Percentiles rank a stretch among this genome's conserved stretches.
phyloP scores from a whole-genome alignment of 495 filamentous ascomycete genomes.

The Penicillium silybi region DNA sequence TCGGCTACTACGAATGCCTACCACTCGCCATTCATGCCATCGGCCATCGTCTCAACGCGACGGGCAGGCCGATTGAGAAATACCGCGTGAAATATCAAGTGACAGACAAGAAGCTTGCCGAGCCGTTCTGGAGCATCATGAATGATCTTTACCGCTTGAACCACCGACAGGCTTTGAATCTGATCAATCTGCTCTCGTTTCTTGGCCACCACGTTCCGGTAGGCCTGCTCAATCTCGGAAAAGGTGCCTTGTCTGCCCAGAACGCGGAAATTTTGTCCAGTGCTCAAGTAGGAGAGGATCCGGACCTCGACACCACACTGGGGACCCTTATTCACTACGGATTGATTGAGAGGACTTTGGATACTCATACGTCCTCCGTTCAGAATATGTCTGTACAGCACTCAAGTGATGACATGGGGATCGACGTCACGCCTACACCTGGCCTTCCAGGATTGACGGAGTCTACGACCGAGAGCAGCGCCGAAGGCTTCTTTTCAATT shows the following conservation, averaged over 20 bases:
- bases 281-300: slow-evolving; percentile 47
- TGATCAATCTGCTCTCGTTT: slow-evolving; percentile 72
- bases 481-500: slow-evolving; percentile 38
- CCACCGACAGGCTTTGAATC: slow-evolving; percentile 60
- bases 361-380: slow-evolving; percentile 38
- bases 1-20: slow-evolving; percentile 64
- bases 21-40: slow-evolving; percentile 78
- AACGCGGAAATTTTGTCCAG: slow-evolving; percentile 48
- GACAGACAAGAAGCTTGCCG: slow-evolving; percentile 62
- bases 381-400: slow-evolving; percentile 27
- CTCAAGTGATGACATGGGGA: slow-evolving; percentile 18
- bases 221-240: slow-evolving; percentile 66
- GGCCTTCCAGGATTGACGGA: slow-evolving; percentile 27
- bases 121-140: slow-evolving; percentile 66
- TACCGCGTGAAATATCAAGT: slow-evolving; percentile 66
- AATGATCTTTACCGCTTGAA: slow-evolving; percentile 61
- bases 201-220: slow-evolving; percentile 72
- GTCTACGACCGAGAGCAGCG: slow-evolving; percentile 45
- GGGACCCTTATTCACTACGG: slow-evolving; percentile 66
- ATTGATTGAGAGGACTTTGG: slow-evolving; percentile 56
- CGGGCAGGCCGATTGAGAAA: slow-evolving; percentile 62
- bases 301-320: slow-evolving; percentile 65
- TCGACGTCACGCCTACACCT: slow-evolving; percentile 17
- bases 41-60: slow-evolving; percentile 68
- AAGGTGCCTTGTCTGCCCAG: slow-evolving; percentile 49